Evolutionary conservation across 2,329 filamentous ascomycete species (phyloP).

Genomic region (Penicillium hordei): DNA sequence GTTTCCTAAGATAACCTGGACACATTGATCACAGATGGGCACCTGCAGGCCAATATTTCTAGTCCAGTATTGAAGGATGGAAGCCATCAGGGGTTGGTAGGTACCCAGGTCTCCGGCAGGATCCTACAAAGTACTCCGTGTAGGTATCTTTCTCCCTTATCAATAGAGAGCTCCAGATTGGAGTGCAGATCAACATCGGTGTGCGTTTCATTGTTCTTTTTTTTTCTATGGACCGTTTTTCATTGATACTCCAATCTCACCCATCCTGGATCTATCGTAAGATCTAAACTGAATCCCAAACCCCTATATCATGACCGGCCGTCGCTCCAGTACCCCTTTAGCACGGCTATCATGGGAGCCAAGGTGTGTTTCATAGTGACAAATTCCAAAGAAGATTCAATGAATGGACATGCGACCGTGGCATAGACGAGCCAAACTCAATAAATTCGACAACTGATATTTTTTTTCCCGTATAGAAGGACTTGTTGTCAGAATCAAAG

Average conservation of each 20-base stretch:
- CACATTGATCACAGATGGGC: constrained; percentile 5
- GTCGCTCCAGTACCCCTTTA: constrained; percentile 23
- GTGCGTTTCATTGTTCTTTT: neutral
- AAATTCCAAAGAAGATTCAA: neutral
- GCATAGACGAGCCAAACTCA: neutral
- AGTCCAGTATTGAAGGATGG: neutral
- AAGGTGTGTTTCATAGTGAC: constrained; percentile 25
- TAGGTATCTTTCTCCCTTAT: constrained; percentile 1
- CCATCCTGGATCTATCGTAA: neutral
- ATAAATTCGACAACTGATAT: neutral
- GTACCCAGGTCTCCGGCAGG: neutral
- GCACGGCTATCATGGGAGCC: constrained; percentile 36
- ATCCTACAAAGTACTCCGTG: neutral
- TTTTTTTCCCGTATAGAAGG: constrained; percentile 6
- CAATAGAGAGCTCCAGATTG: neutral
- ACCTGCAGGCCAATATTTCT: constrained; percentile 5
- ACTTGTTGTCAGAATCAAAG: constrained; percentile 20
- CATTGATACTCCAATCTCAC: neutral
- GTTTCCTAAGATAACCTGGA: neutral
- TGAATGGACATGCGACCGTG: neutral
- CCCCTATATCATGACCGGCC: constrained; percentile 11
- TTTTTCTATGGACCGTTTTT: neutral
- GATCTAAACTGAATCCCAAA: neutral
- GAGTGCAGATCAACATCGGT: constrained; percentile 7
- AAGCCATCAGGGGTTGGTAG: neutral